Percentiles rank a stretch among this genome's conserved stretches.
These are phyloP conservation scores for Aspergillus latus DNA, from an alignment of 2,329 filamentous ascomycete species.

Conservation along the genomic window DNA sequence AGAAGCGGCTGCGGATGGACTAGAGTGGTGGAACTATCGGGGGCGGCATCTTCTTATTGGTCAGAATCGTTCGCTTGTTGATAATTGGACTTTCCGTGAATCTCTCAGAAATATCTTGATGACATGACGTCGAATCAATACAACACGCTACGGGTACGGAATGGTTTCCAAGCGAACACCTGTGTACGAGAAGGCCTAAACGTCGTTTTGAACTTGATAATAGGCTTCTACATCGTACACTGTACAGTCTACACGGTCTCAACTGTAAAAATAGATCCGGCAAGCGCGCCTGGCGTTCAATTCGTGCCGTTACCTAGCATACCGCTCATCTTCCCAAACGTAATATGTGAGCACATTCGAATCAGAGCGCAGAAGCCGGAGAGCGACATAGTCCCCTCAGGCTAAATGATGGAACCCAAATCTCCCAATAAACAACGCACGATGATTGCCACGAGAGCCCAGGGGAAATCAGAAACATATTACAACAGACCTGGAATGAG, in stretches of 20 bases:
- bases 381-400: not conserved
- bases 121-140: not conserved
- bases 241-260: not conserved
- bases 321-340: not conserved
- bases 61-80: not conserved
- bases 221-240: not conserved
- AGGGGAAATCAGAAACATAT: conserved; percentile 3
- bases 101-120: not conserved
- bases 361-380: not conserved
- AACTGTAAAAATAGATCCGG: not conserved
- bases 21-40: conserved; percentile 21
- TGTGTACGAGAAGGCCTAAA: not conserved
- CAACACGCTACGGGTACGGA: not conserved
- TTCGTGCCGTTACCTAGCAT: not conserved
- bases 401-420: not conserved
- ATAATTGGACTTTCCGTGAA: not conserved
- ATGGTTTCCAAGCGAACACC: not conserved
- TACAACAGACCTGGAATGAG: not conserved
- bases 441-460: not conserved
- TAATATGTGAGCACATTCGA: not conserved
- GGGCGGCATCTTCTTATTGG: not conserved
- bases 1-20: conserved; percentile 82
- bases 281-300: not conserved
- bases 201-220: too few species aligned
- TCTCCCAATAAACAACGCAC: conserved; percentile 4